Conservation (phyloP, 768 basidiomycete species). For the Xerocomellus intermedius region DNA sequence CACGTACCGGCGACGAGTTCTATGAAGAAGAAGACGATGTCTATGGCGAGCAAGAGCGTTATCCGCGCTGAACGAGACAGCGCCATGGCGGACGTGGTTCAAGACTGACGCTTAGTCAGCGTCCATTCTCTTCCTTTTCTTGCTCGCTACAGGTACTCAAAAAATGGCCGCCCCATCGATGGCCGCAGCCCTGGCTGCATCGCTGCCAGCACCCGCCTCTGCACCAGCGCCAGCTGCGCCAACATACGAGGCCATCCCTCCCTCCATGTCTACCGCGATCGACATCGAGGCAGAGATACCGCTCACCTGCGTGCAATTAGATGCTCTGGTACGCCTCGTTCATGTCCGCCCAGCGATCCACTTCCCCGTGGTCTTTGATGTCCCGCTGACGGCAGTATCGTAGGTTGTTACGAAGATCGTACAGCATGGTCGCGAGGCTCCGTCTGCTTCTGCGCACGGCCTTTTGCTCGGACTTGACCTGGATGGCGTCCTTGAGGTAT, state of each 20-base stretch:
- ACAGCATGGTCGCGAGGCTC: constrained; percentile 84
- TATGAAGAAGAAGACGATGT: constrained; percentile 82
- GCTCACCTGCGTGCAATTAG: constrained; percentile 75
- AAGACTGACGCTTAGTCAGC: constrained; percentile 24
- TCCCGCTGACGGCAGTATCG: constrained; percentile 18
- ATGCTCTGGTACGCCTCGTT: constrained; percentile 68
- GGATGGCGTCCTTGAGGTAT: constrained; percentile 86
- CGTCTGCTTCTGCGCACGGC: constrained; percentile 74
- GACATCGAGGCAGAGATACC: constrained; percentile 92
- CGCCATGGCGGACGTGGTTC: constrained; percentile 20
- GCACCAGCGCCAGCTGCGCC: constrained; percentile 62
- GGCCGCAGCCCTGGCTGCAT: constrained; percentile 90
- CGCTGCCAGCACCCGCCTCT: constrained; percentile 60
- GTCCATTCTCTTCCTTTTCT: not conserved
- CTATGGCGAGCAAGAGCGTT: constrained; percentile 75
- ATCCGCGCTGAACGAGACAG: constrained; percentile 73
- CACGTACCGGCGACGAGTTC: constrained; percentile 75
- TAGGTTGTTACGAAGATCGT: constrained; percentile 93
- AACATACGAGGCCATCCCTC: constrained; percentile 83
- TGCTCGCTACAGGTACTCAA: not conserved
- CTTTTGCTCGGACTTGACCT: constrained; percentile 89
- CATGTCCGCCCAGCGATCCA: constrained; percentile 10
- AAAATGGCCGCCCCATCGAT: constrained; percentile 76
- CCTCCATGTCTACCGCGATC: constrained; percentile 89
- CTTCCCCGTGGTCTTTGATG: not conserved